These are phyloP conservation scores for Leishmania lainsoni DNA, from an alignment of 208 protist genomes.

Conservation along the genomic window DNA sequence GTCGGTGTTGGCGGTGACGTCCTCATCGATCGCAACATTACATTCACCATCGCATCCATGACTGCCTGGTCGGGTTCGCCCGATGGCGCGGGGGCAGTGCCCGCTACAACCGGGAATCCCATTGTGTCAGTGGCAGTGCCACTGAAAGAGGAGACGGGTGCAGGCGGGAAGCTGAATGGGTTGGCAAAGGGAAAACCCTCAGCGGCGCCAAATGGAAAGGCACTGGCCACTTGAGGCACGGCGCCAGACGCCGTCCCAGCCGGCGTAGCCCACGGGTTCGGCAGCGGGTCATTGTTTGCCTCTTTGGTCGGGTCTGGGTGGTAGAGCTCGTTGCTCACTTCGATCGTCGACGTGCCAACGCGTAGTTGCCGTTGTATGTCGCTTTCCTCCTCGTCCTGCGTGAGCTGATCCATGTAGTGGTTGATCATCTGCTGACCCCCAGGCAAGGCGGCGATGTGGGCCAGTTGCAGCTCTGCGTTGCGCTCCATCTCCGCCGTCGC, in stretches of 20 bases:
- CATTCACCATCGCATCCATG: neutral
- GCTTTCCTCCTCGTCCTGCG: conserved; percentile 25
- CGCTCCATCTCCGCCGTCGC: conserved; percentile 56
- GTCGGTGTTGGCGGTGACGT: neutral
- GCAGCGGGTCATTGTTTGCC: conserved; percentile 63
- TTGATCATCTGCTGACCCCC: conserved; percentile 73
- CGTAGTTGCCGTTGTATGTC: conserved; percentile 25
- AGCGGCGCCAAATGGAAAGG: neutral
- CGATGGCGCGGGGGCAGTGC: neutral
- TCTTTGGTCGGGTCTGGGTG: conserved; percentile 53
- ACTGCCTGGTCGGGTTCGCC: neutral
- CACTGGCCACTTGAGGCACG: neutral
- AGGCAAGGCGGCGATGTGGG: conserved; percentile 66
- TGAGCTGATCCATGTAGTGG: conserved; percentile 46
- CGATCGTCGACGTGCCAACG: conserved; percentile 11
- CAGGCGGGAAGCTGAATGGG: neutral
- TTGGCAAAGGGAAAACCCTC: neutral
- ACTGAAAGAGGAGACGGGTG: neutral
- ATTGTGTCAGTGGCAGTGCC: neutral
- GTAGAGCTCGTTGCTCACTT: conserved; percentile 14
- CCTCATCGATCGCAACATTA: conserved; percentile 4
- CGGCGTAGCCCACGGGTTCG: conserved; percentile 49
- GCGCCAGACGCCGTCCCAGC: neutral
- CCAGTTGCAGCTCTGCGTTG: conserved; percentile 59
- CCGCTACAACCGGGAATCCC: neutral